Evolutionary conservation across 2,329 filamentous ascomycete genomes (phyloP), one percentile per base, ranked within the genome.

Genomic region (Fusarium paranaense): DNA sequence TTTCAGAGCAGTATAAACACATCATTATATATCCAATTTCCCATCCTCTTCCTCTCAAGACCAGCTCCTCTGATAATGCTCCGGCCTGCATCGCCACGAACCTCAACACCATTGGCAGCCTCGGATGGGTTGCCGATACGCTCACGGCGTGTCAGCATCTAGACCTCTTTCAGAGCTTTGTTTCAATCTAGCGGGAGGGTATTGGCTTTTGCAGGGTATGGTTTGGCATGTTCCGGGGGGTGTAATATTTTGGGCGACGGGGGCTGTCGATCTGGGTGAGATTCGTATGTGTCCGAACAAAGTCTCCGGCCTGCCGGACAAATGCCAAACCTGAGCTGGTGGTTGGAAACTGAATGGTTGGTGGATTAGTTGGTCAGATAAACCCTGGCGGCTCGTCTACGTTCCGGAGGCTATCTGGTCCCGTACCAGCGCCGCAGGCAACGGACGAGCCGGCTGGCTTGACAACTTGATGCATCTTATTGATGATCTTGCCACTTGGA

Each of bases 21-120:
- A 32, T 45, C 40, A 14, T 57, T 27, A 56, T 74, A 72, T 74
- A 73, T 37, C 8, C 30, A 27, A 67, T 37, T 22, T 10, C 37
- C 33, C 27, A 37, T n/a, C n/a, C 38, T 45, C 32, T 25, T 27
- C 11, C 10, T 30, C 5, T 30, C 14, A 50, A 9, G 18, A 18
- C 18, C 18, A 27, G 6, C 32, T n/a, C 6, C 8, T 7, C 18
- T 4, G 22, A 18, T n/a, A 40, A 62, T 54, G 25, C 33, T 56
- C 67, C 57, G 37, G 22, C 70, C 38, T 27, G 22, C 32, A 11
- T 13, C 16, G 27, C 60, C 40, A 50, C 60, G 22, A 52, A 30
- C 18, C 20, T 25, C 33, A 16, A 40, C 38, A 14, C 22, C 10
- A 56, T 63, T 54, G 61, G 40, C 14, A 42, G 16, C 6, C 25